Conservation (phyloP, 108 stramenopile genomes). For the Poteriospumella lacustris region DNA sequence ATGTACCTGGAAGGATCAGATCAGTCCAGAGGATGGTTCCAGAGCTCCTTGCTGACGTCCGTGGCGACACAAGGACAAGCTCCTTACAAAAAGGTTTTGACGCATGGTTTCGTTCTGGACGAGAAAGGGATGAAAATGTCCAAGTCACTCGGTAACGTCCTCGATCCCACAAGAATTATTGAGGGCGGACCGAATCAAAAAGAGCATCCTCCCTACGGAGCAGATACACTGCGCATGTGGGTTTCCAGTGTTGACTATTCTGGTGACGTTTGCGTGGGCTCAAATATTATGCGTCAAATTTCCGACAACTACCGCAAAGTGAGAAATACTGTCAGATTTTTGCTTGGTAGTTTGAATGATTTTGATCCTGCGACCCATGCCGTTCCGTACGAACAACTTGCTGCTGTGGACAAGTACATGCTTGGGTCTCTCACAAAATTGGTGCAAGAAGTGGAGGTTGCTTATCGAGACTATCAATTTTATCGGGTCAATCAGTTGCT, state of each 20-base stretch:
- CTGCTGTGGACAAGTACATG: constrained; percentile 91
- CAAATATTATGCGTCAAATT: constrained; percentile 81
- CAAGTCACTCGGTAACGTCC: constrained; percentile 16
- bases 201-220: constrained; percentile 76
- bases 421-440: constrained; percentile 68
- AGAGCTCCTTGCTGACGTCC: constrained; percentile 87
- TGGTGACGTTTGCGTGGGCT: constrained; percentile 81
- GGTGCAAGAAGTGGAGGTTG: constrained; percentile 75
- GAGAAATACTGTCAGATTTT: constrained; percentile 86
- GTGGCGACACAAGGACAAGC: constrained; percentile 69
- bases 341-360: constrained; percentile 86
- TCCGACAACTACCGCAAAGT: constrained; percentile 89
- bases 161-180: constrained; percentile 31
- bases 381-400: constrained; percentile 55
- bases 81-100: constrained; percentile 90
- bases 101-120: constrained; percentile 96
- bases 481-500: constrained; percentile 70
- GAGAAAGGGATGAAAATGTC: constrained; percentile 83
- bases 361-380: constrained; percentile 66
- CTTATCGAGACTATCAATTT: constrained; percentile 78
- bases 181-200: constrained; percentile 49
- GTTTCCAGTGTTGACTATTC: constrained; percentile 91
- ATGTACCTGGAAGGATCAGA: constrained; percentile 61
- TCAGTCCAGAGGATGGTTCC: constrained; percentile 98
- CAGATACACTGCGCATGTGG: constrained; percentile 95